phyloP scores from a whole-genome alignment of 2,329 filamentous ascomycete genomes.

The Aspergillus sp. region DNA sequence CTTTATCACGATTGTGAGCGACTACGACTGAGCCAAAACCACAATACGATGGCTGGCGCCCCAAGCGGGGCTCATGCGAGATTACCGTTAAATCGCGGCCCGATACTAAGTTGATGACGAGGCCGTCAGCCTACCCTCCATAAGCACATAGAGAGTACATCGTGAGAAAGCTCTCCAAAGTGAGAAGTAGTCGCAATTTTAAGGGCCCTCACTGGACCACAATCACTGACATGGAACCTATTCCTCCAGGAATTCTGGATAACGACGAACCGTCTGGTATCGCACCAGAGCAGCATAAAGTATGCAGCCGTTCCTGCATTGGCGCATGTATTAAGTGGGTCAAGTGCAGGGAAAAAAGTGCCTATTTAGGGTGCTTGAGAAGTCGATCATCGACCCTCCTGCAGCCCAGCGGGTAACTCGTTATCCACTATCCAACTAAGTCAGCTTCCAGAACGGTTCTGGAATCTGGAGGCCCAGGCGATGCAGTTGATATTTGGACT shows the following conservation, averaged over 20 bases:
- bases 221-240: neutral
- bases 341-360: conserved; percentile 1
- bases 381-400: conserved; percentile 4
- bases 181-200: neutral
- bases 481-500: neutral
- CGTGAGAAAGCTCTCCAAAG: neutral
- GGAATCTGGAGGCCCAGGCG: conserved; percentile 9
- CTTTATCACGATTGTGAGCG: neutral
- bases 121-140: neutral
- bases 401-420: conserved; percentile 4
- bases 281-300: neutral
- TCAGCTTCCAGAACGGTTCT: conserved; percentile 14
- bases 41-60: neutral
- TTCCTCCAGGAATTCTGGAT: neutral
- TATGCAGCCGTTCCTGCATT: conserved; percentile 7
- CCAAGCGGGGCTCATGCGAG: neutral
- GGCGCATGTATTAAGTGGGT: conserved; percentile 3
- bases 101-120: neutral
- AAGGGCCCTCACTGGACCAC: neutral
- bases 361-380: neutral
- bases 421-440: neutral
- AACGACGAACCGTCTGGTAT: neutral
- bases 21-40: neutral
- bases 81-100: neutral
- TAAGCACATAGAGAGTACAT: neutral